Conservation (phyloP, 2,329 filamentous ascomycete species). For the Aspergillaceae sp. region DNA sequence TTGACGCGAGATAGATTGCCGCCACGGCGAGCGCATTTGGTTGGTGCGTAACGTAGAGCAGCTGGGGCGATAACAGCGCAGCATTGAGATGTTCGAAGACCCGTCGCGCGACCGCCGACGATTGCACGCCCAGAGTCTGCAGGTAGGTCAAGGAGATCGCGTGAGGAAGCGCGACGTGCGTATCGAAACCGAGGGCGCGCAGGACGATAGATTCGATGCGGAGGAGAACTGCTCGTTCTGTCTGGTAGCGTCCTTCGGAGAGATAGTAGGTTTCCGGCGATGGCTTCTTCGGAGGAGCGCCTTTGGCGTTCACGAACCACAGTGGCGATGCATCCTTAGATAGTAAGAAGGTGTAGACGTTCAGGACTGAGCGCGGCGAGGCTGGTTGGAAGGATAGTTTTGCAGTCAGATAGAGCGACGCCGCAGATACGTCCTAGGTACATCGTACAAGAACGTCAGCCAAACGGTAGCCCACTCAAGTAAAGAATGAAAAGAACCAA, state of each 20-base stretch:
- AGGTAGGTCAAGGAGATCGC: slow-evolving; percentile 84
- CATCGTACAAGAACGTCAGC: background rate
- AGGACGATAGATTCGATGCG: slow-evolving; percentile 71
- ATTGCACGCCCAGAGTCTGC: slow-evolving; percentile 69
- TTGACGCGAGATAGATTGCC: slow-evolving; percentile 80
- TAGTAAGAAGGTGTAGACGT: slow-evolving; percentile 74
- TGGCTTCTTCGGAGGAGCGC: slow-evolving; percentile 18
- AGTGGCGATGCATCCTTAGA: slow-evolving; percentile 50
- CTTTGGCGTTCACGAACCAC: slow-evolving; percentile 33
- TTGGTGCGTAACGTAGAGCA: slow-evolving; percentile 87
- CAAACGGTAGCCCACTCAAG: background rate
- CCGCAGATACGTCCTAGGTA: slow-evolving; percentile 67
- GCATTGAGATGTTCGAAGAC: slow-evolving; percentile 76
- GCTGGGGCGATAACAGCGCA: slow-evolving; percentile 74
- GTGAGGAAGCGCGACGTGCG: slow-evolving; percentile 77
- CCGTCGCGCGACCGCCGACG: slow-evolving; percentile 51
- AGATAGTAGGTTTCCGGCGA: slow-evolving; percentile 57
- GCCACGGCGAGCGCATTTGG: slow-evolving; percentile 76
- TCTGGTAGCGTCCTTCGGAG: slow-evolving; percentile 62
- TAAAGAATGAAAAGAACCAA: slow-evolving; percentile 10
- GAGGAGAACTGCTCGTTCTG: slow-evolving; percentile 57
- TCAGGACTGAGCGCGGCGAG: slow-evolving; percentile 70
- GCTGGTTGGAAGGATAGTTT: slow-evolving; percentile 73
- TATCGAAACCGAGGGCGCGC: slow-evolving; percentile 68
- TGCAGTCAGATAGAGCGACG: slow-evolving; percentile 67